These are phyloP conservation scores for Domatiomyces globalis DNA, from an alignment of 2,329 filamentous ascomycete species.

Conservation along the genomic window DNA sequence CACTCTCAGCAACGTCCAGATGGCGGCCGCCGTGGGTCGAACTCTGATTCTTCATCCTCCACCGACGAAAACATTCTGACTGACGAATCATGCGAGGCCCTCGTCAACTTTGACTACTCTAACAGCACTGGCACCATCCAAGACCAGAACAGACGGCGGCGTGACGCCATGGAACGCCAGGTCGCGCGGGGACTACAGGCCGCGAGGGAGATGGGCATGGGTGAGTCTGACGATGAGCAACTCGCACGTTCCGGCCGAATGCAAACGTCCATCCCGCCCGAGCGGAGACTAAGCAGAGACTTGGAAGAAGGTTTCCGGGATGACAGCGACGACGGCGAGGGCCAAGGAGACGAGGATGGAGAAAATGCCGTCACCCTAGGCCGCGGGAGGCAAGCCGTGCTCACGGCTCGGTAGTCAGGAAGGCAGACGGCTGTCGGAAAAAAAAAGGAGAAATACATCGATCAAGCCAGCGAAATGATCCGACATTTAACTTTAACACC, in stretches of 20 bases:
- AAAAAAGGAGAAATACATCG: background rate
- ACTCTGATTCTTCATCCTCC: background rate
- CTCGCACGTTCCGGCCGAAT: background rate
- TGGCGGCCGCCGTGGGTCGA: background rate
- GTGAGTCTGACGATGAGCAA: conserved; percentile 16
- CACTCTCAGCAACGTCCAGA: background rate
- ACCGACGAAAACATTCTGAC: conserved; percentile 35
- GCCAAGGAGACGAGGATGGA: background rate
- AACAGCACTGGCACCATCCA: conserved; percentile 30
- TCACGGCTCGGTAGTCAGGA: background rate
- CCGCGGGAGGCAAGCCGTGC: background rate
- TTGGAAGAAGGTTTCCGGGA: conserved; percentile 63
- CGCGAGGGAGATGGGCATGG: conserved; percentile 7
- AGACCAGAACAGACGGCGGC: conserved; percentile 29
- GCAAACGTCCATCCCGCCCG: conserved; percentile 19
- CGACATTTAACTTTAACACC: too few species aligned
- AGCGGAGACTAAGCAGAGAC: conserved; percentile 59
- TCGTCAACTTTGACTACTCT: conserved; percentile 42
- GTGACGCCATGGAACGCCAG: conserved; percentile 25
- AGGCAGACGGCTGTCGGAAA: background rate
- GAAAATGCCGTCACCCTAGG: background rate
- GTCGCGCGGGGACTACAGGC: conserved; percentile 16
- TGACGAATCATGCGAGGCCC: conserved; percentile 50
- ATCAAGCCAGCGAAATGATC: too few species aligned
- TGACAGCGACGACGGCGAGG: conserved; percentile 50